phyloP scores from a whole-genome alignment of 495 filamentous ascomycete species.

The Paragyromitra xinjiangensis region DNA sequence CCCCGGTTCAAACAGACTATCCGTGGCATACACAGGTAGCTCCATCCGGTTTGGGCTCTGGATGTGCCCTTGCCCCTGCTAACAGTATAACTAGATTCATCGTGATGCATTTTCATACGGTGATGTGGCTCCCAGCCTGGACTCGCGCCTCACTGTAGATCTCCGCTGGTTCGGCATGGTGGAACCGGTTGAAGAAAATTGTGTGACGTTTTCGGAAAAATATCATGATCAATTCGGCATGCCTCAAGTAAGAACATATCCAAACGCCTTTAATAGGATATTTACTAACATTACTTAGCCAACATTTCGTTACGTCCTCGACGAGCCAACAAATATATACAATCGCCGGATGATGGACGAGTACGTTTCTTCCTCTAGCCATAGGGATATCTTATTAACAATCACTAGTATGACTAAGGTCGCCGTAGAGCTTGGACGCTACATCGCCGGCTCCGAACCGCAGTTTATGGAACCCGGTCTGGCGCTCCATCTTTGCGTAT shows the following conservation, averaged over 20 bases:
- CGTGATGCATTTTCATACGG: slow-evolving; percentile 36
- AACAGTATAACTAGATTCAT: slow-evolving; percentile 6
- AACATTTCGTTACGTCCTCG: not conserved
- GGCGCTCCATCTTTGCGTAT: slow-evolving; percentile 12
- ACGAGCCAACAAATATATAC: not conserved
- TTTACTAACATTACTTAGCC: slow-evolving; percentile 6
- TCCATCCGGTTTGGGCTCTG: no score
- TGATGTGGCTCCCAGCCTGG: slow-evolving; percentile 5
- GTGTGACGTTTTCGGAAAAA: not conserved
- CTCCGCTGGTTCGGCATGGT: slow-evolving; percentile 28
- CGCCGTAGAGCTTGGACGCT: slow-evolving; percentile 3
- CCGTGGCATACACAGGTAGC: slow-evolving; percentile 37
- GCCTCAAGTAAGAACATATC: slow-evolving; percentile 12
- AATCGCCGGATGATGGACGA: slow-evolving; percentile 17
- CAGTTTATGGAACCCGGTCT: slow-evolving; percentile 20
- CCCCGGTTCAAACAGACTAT: slow-evolving; percentile 6
- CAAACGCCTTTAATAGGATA: not conserved
- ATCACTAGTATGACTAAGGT: not conserved
- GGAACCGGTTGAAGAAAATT: not conserved
- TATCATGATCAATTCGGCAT: slow-evolving; percentile 18
- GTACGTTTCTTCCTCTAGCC: not conserved
- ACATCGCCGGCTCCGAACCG: slow-evolving; percentile 28
- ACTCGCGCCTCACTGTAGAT: slow-evolving; percentile 29
- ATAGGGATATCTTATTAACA: not conserved
- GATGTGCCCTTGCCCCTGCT: no score